Evolutionary conservation across 2,329 filamentous ascomycete genomes (phyloP), one percentile per base, ranked within the genome.

Genomic region (Talaromyces verruculosus): DNA sequence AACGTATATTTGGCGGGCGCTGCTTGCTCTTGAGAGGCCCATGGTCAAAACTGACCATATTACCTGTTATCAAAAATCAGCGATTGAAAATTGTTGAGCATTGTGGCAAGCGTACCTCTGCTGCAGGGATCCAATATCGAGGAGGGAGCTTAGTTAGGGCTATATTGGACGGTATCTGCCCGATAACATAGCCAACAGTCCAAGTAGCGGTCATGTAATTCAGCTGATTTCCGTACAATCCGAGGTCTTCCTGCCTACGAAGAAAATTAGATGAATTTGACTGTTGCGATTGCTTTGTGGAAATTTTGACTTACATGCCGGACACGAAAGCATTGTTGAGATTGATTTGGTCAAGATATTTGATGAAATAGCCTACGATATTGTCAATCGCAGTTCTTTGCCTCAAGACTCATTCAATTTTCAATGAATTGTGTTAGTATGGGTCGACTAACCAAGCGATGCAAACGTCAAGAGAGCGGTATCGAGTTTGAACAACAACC

Each of bases 171-270:
- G 83, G 83, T 13, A 85, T 78, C 64, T 84, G 77, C 2, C 82
- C 82, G 59, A 89, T 78, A 0, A 86, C 83, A 68, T 89, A 89
- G 8, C 87, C 87, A 0, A 85, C 81, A 0, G 84, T 88, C 80
- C 86, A 89, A 33, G 81, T 82, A 0, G 85, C 83, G 61, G 85
- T 79, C 75, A 84, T 83, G 63, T 83, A 83, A 62, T 87, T 86
- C 37, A 87, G 77, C 64, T 88, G 77, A 68, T 87, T 87, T 1
- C 80, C 79, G 55, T 83, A 81, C 22, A 87, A 73, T 1, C 76
- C 71, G 0, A 87, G 74, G 63, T 87, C 84, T 69, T 85, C 82
- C 71, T 85, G 81, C 83, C 79, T 81, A 63, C 35, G 51, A 5
- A 25, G 11, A 22, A 35, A 13, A 15, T 35, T 13, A 2, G 15